Percentiles rank a stretch among this genome's conserved stretches.
These are phyloP conservation scores for Aureobasidium subglaciale DNA, from an alignment of 2,329 filamentous ascomycete species.

Conservation along the genomic window DNA sequence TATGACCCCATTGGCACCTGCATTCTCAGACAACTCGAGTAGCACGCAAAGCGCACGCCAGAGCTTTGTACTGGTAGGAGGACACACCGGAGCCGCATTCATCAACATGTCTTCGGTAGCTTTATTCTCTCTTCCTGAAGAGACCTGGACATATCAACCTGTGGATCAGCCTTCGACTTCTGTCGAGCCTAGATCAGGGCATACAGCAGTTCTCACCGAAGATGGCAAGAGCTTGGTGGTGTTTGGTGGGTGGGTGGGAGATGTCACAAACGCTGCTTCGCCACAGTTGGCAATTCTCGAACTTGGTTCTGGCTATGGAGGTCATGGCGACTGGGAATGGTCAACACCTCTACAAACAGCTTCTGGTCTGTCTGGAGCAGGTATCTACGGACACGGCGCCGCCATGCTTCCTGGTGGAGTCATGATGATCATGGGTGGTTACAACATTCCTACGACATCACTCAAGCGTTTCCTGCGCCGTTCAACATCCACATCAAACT, in stretches of 20 bases:
- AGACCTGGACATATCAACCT: slow-evolving; percentile 75
- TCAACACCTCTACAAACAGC: slow-evolving; percentile 49
- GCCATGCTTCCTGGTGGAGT: slow-evolving; percentile 54
- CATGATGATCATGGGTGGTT: slow-evolving; percentile 56
- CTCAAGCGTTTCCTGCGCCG: slow-evolving; percentile 32
- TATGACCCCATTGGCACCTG: slow-evolving; percentile 65
- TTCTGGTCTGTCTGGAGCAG: slow-evolving; percentile 35
- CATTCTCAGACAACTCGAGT: slow-evolving; percentile 56
- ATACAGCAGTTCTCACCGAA: slow-evolving; percentile 72
- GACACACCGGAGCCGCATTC: slow-evolving; percentile 75
- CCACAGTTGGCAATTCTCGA: slow-evolving; percentile 76
- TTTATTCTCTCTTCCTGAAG: slow-evolving; percentile 77
- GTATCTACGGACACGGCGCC: slow-evolving; percentile 56
- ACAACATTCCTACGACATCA: slow-evolving; percentile 39
- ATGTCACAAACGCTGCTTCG: slow-evolving; percentile 64
- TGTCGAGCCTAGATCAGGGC: slow-evolving; percentile 79
- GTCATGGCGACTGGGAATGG: slow-evolving; percentile 60
- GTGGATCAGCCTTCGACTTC: slow-evolving; percentile 44
- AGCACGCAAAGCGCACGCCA: slow-evolving; percentile 60
- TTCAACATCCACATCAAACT: slow-evolving; percentile 32
- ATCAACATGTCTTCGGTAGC: slow-evolving; percentile 92
- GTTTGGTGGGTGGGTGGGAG: slow-evolving; percentile 87
- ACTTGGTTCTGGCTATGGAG: slow-evolving; percentile 66
- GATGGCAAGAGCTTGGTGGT: slow-evolving; percentile 74
- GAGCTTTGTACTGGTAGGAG: slow-evolving; percentile 74